phyloP scores from a whole-genome alignment of 805 yeast species.

The Myxozyma lipomycoides region DNA sequence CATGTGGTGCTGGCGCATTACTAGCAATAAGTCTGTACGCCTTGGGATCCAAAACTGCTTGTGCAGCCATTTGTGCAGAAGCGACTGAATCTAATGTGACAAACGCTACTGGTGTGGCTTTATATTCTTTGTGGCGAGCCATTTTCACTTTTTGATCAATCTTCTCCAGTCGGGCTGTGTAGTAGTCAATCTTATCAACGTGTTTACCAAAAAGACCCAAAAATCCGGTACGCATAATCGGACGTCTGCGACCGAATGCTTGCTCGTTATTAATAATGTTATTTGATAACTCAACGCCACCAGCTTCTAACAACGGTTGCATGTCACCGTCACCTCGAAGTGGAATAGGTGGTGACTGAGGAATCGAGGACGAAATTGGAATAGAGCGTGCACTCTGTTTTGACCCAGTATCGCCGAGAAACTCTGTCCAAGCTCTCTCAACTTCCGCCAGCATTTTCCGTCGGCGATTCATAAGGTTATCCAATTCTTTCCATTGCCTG shows the following conservation, averaged over 20 bases:
- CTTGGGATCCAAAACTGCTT: conserved; percentile 86
- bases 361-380: conserved; percentile 16
- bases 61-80: conserved; percentile 94
- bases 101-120: conserved; percentile 87
- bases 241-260: conserved; percentile 43
- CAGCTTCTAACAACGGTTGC: conserved; percentile 8
- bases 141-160: conserved; percentile 65
- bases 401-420: conserved; percentile 44
- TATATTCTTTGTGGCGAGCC: conserved; percentile 65
- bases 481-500: conserved; percentile 78
- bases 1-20: conserved; percentile 95
- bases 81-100: conserved; percentile 94
- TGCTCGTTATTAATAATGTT: conserved; percentile 15
- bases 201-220: conserved; percentile 61
- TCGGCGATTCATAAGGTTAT: conserved; percentile 60
- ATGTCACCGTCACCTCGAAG: conserved; percentile 18
- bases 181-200: conserved; percentile 79
- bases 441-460: conserved; percentile 49
- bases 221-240: conserved; percentile 56
- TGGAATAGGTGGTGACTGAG: conserved; percentile 25
- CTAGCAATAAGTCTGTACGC: conserved; percentile 76
- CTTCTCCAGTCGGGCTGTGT: conserved; percentile 60
- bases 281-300: conserved; percentile 7
- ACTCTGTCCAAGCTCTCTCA: conserved; percentile 71
- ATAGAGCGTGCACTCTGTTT: conserved; percentile 19